These are phyloP conservation scores for Tylopilus plumbeoviolaceoides DNA, from an alignment of 768 basidiomycete genomes.

Conservation along the genomic window DNA sequence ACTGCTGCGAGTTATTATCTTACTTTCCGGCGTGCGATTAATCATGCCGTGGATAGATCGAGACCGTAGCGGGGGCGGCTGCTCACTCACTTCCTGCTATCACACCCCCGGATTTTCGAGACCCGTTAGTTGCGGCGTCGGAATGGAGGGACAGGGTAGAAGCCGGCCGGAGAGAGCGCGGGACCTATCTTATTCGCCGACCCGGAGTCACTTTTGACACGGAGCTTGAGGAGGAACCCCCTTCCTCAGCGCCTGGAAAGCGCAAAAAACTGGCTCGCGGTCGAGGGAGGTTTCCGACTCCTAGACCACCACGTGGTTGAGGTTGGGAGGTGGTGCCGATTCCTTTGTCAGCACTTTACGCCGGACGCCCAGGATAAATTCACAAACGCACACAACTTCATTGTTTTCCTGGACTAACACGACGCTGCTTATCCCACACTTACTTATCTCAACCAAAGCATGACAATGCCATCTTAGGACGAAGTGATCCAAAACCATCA, in stretches of 20 bases:
- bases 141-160: slow-evolving; percentile 71
- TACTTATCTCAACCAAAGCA: too few species aligned
- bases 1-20: slow-evolving; percentile 54
- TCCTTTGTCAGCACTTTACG: slow-evolving; percentile 23
- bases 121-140: slow-evolving; percentile 58
- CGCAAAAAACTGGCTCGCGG: slow-evolving; percentile 28
- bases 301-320: slow-evolving; percentile 22
- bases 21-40: background rate
- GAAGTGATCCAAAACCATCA: background rate
- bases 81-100: slow-evolving; percentile 55
- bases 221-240: slow-evolving; percentile 50
- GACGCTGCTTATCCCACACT: too few species aligned
- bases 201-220: slow-evolving; percentile 68
- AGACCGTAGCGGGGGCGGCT: slow-evolving; percentile 71
- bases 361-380: slow-evolving; percentile 9
- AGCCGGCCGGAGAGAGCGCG: slow-evolving; percentile 42
- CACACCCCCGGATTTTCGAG: slow-evolving; percentile 56
- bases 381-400: too few species aligned
- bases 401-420: too few species aligned
- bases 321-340: background rate
- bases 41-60: slow-evolving; percentile 40
- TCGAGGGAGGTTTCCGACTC: slow-evolving; percentile 24
- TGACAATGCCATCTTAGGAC: too few species aligned
- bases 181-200: slow-evolving; percentile 39
- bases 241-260: slow-evolving; percentile 34